Evolutionary conservation across 805 yeast genomes (phyloP).

Genomic region (Cyberlindnera maritima): DNA sequence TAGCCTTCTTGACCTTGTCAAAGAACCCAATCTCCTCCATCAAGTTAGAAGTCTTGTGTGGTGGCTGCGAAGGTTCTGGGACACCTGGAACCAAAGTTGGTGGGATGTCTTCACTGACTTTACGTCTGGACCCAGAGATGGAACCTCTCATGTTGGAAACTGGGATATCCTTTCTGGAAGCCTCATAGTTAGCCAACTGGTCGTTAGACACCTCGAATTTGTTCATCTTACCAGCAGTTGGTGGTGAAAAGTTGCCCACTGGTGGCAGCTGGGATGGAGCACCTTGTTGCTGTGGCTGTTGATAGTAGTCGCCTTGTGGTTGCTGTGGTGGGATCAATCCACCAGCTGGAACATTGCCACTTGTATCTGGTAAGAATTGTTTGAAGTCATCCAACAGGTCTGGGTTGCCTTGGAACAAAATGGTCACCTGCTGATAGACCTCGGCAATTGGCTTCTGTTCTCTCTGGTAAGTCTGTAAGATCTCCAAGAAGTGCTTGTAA

Average conservation of each 20-base stretch:
- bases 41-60: slow-evolving; percentile 54
- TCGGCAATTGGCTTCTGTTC: slow-evolving; percentile 95
- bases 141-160: slow-evolving; percentile 36
- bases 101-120: slow-evolving; percentile 43
- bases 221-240: slow-evolving; percentile 35
- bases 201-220: slow-evolving; percentile 16
- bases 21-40: slow-evolving; percentile 87
- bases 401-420: slow-evolving; percentile 87
- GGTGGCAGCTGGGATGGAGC: slow-evolving; percentile 65
- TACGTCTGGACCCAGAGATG: slow-evolving; percentile 23
- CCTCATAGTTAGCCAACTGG: slow-evolving; percentile 17
- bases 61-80: slow-evolving; percentile 76
- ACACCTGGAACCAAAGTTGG: slow-evolving; percentile 73
- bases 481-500: slow-evolving; percentile 91
- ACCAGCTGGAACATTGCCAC: slow-evolving; percentile 24
- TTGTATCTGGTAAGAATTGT: slow-evolving; percentile 83
- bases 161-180: slow-evolving; percentile 29
- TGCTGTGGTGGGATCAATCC: slow-evolving; percentile 22
- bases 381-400: slow-evolving; percentile 93
- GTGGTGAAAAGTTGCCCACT: slow-evolving; percentile 83
- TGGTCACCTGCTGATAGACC: slow-evolving; percentile 90
- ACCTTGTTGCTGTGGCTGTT: slow-evolving; percentile 25
- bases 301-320: slow-evolving; percentile 25
- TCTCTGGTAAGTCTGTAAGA: slow-evolving; percentile 92
- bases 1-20: slow-evolving; percentile 84